phyloP scores from a whole-genome alignment of 768 basidiomycete species.

The Boletus huronensis region DNA sequence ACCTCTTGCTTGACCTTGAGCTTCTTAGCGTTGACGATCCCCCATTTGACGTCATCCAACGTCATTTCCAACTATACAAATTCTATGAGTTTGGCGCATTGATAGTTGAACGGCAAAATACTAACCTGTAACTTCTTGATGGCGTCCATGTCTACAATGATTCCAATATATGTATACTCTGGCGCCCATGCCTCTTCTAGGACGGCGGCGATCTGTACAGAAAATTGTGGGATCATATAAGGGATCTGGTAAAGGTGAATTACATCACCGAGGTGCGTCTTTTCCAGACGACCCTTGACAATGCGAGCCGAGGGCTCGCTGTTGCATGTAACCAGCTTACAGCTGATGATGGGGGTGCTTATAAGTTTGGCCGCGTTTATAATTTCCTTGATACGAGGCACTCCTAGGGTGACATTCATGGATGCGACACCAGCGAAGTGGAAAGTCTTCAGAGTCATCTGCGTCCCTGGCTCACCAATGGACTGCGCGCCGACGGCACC shows the following conservation, averaged over 20 bases:
- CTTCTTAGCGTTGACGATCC: slow-evolving; percentile 81
- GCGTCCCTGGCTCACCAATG: slow-evolving; percentile 98
- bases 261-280: slow-evolving; percentile 92
- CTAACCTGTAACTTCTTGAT: slow-evolving; percentile 83
- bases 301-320: slow-evolving; percentile 96
- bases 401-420: slow-evolving; percentile 99
- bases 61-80: slow-evolving; percentile 77
- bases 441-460: slow-evolving; percentile 99
- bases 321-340: slow-evolving; percentile 79
- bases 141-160: slow-evolving; percentile 86
- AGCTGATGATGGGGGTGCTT: slow-evolving; percentile 97
- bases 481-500: slow-evolving; percentile 99
- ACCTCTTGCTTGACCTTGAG: slow-evolving; percentile 91
- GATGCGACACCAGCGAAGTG: slow-evolving; percentile 99
- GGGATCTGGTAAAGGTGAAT: slow-evolving; percentile 19
- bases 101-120: not conserved
- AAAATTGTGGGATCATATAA: not conserved
- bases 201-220: slow-evolving; percentile 74
- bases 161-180: slow-evolving; percentile 87
- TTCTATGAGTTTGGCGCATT: not conserved
- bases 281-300: slow-evolving; percentile 94
- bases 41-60: slow-evolving; percentile 90
- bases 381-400: slow-evolving; percentile 99
- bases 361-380: slow-evolving; percentile 98
- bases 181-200: slow-evolving; percentile 96